phyloP scores from a whole-genome alignment of 163 green algal genomes.

The Volvox carteri region DNA sequence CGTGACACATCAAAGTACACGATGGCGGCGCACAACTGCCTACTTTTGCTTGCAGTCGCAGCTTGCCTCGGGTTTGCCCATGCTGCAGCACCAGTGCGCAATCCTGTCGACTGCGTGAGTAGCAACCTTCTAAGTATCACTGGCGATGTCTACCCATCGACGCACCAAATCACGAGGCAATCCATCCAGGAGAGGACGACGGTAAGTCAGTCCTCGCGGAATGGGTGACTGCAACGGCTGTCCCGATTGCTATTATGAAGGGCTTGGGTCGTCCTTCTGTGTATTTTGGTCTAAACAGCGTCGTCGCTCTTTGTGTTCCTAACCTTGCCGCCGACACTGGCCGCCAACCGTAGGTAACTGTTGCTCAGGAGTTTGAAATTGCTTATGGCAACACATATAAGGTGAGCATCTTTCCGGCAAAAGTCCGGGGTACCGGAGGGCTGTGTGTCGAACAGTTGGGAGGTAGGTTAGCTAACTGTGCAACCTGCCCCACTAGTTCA shows the following conservation, averaged over 20 bases:
- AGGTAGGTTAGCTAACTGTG: too few relatives aligned
- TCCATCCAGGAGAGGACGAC: conserved; percentile 32
- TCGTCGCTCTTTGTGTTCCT: neutral
- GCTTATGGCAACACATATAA: conserved; percentile 86
- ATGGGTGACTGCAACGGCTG: too few relatives aligned
- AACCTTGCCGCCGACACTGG: neutral
- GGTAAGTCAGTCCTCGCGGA: neutral
- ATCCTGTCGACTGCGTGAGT: conserved; percentile 1
- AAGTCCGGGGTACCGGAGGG: neutral
- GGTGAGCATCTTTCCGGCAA: conserved; percentile 54
- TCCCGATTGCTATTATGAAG: too few relatives aligned
- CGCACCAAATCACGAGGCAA: conserved; percentile 12
- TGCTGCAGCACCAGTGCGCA: conserved; percentile 8
- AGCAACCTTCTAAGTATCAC: neutral
- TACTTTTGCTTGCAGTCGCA: conserved; percentile 8
- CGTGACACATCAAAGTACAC: neutral
- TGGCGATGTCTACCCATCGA: conserved; percentile 8
- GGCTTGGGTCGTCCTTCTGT: too few relatives aligned
- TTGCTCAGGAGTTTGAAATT: conserved; percentile 80
- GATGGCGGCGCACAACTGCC: neutral
- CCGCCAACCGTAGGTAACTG: conserved; percentile 68
- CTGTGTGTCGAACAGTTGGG: neutral
- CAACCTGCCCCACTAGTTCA: too few relatives aligned
- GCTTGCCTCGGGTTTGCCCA: neutral
- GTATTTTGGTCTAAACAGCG: neutral